Base-by-base conservation (phyloP, 805 yeast species). In the Huiozyma sinensis region DNA sequence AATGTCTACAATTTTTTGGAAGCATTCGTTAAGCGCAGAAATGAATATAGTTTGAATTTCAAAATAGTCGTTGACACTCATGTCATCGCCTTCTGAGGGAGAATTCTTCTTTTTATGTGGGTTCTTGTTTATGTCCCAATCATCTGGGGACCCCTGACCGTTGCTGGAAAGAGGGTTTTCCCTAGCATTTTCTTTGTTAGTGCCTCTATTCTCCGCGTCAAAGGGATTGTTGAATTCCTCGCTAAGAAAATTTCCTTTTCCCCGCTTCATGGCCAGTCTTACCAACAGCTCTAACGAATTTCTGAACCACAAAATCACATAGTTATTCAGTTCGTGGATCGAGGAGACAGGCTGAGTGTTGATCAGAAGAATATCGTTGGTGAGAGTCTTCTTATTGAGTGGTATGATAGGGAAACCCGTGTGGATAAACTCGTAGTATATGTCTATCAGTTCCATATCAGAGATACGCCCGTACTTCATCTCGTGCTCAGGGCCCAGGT, bases 381-480 rank as follows among this genome's bases (percentile, higher is more conserved):
- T 59, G 33, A 63, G 46, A 2, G 65, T 58, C 40, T 48, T 48
- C 42, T 60, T 60, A 47, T 66, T 67, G 33, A 67, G 42, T 3
- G 71, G 71, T 12, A 68, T 54, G 0, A 66, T 52, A 33, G 70
- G 65, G 50, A 68, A 60, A 7, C 62, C 59, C 11, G 66, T 60
- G 44, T 67, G 72, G 29, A 68, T 61, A 52, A 71, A 73, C 46
- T 70, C 75, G 49, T 74, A 75, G 51, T 51, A 76, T 44, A 62
- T 62, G 57, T 64, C 72, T 60, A 65, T 69, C 64, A 64, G 60
- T 55, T 61, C 73, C 51, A 50, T 50, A 44, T 61, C 65, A 7
- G 60, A 52, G 2, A 60, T 57, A 39, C 56, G 57, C 1, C 61
- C 62, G 44, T 58, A 60, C 33, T 9, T 31, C 3, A 48, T 44